Evolutionary conservation across 495 filamentous ascomycete genomes (phyloP).

Genomic region (Cenococcum geophilum): DNA sequence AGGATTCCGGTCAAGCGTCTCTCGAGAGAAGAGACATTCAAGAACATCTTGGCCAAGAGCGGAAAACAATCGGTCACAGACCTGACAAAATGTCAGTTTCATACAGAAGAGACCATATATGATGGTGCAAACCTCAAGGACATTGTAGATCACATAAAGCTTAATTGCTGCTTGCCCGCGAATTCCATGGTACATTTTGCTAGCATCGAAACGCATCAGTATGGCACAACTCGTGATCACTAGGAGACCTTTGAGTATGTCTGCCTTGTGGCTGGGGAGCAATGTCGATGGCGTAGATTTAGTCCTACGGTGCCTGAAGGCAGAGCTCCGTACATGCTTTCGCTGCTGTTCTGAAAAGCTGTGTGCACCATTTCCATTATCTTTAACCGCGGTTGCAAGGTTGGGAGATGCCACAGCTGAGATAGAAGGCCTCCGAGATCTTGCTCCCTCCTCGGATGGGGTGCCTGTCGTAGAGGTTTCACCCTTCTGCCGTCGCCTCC

Average conservation of each 20-base stretch:
- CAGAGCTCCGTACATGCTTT: conserved; percentile 30
- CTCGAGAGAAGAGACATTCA: conserved; percentile 88
- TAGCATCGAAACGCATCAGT: conserved; percentile 90
- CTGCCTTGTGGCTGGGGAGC: conserved; percentile 85
- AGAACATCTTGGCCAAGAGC: conserved; percentile 93
- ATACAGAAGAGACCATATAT: not conserved
- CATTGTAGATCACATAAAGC: conserved; percentile 96
- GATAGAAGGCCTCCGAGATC: conserved; percentile 35
- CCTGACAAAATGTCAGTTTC: conserved; percentile 30
- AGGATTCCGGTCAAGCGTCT: conserved; percentile 79
- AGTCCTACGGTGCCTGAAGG: conserved; percentile 61
- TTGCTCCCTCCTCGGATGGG: conserved; percentile 29
- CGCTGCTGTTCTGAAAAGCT: conserved; percentile 15
- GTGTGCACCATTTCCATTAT: conserved; percentile 21
- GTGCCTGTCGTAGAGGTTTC: conserved; percentile 24
- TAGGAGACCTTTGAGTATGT: conserved; percentile 82
- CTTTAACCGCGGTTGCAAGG: conserved; percentile 12
- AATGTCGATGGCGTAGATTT: conserved; percentile 80
- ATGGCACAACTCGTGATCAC: conserved; percentile 77
- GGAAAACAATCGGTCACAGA: conserved; percentile 77
- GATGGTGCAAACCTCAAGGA: conserved; percentile 61
- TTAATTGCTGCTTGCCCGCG: conserved; percentile 95
- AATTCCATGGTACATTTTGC: conserved; percentile 97
- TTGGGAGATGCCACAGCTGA: conserved; percentile 8
- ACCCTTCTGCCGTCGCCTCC: conserved; percentile 44